Conservation (phyloP, 768 basidiomycete species). For the Rhodosporidiobolus sp. region DNA sequence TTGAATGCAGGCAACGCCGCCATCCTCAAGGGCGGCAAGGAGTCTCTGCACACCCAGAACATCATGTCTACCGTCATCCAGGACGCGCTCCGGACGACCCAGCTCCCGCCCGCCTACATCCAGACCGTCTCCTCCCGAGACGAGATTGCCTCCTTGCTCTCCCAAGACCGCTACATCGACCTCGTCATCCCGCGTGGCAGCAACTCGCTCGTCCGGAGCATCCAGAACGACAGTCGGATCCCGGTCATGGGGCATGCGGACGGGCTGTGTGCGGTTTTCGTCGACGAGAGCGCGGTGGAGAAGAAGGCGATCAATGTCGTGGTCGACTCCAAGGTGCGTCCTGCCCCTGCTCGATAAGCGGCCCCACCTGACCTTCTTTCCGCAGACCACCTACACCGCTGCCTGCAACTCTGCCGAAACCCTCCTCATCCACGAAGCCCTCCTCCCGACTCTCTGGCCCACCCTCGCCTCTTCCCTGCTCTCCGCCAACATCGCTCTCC, state of each 20-base stretch:
- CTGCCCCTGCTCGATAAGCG: neutral
- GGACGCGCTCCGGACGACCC: constrained; percentile 66
- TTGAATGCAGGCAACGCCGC: constrained; percentile 76
- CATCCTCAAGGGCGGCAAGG: constrained; percentile 95
- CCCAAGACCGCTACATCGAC: constrained; percentile 88
- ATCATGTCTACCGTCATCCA: constrained; percentile 78
- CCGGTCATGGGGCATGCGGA: constrained; percentile 99
- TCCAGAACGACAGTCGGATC: constrained; percentile 85
- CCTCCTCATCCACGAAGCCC: constrained; percentile 72
- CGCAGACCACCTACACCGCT: constrained; percentile 85
- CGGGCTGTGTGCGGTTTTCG: constrained; percentile 83
- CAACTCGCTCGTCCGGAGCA: constrained; percentile 78
- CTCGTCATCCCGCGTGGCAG: constrained; percentile 95
- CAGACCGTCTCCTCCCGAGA: constrained; percentile 87
- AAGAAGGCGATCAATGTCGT: constrained; percentile 78
- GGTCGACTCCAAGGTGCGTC: constrained; percentile 86
- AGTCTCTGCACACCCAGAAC: constrained; percentile 74
- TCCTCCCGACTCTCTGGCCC: constrained; percentile 75
- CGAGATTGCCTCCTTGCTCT: constrained; percentile 81
- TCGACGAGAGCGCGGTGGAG: constrained; percentile 75
- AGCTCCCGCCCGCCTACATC: constrained; percentile 74
- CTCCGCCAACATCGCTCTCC: constrained; percentile 64
- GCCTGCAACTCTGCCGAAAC: constrained; percentile 94
- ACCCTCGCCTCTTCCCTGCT: constrained; percentile 71
- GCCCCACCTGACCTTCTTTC: neutral